phyloP scores from a whole-genome alignment of 192 early-diverging fungal species.

The Thamnidium elegans region DNA sequence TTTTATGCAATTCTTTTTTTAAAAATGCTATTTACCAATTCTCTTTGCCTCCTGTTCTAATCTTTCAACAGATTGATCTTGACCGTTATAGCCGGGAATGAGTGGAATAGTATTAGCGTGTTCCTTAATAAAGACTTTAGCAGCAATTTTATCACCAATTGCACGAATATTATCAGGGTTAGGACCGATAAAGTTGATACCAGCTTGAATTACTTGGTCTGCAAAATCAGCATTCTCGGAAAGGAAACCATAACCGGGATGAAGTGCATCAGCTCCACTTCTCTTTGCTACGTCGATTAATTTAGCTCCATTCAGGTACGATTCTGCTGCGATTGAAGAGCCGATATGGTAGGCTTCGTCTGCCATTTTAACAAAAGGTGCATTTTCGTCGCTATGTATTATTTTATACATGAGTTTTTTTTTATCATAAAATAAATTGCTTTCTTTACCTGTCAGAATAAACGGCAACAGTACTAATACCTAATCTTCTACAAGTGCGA shows the following conservation, averaged over 20 bases:
- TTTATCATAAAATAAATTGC: background rate
- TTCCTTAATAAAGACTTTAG: slow-evolving; percentile 54
- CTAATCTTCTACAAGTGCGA: slow-evolving; percentile 62
- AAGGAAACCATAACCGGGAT: slow-evolving; percentile 61
- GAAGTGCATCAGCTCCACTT: slow-evolving; percentile 56
- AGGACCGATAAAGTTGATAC: slow-evolving; percentile 58
- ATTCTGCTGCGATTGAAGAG: slow-evolving; percentile 48
- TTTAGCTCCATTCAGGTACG: slow-evolving; percentile 52
- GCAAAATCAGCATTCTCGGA: slow-evolving; percentile 64
- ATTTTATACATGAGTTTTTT: background rate
- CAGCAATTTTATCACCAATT: slow-evolving; percentile 62
- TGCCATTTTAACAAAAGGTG: slow-evolving; percentile 51
- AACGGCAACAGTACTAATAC: slow-evolving; percentile 62
- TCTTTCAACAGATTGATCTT: slow-evolving; percentile 47
- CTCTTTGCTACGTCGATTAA: slow-evolving; percentile 46
- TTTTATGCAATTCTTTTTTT: too few relatives aligned
- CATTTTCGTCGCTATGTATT: slow-evolving; percentile 42
- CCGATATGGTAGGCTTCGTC: slow-evolving; percentile 58
- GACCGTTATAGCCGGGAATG: slow-evolving; percentile 67
- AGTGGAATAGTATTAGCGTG: slow-evolving; percentile 54
- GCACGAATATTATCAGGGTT: slow-evolving; percentile 51
- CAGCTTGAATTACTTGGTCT: slow-evolving; percentile 41
- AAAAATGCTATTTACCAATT: slow-evolving; percentile 37
- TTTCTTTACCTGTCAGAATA: slow-evolving; percentile 60
- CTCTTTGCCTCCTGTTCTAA: slow-evolving; percentile 47